Evolutionary conservation across 768 basidiomycete species (phyloP), one percentile per base, ranked within the genome.

Genomic region (Mycena rosella): DNA sequence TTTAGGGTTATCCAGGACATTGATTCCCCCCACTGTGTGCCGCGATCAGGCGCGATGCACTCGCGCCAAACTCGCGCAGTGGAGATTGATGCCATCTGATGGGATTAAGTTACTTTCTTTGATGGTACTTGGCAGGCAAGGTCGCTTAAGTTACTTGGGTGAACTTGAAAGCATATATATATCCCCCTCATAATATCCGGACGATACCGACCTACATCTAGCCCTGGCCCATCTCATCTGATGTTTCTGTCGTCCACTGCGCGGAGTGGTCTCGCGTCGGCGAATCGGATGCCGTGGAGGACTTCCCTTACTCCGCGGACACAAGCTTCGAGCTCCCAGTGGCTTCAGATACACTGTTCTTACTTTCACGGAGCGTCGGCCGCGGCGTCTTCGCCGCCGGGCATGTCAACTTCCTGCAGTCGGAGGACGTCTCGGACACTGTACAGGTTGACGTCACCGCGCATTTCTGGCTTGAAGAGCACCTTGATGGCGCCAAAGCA

Each of bases 391-490:
- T 72, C n/a, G 63, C 72, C 10, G 44, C 70, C 3, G 81, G 81
- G 5, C 48, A 22, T 10, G 65, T 80, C 30, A 65, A 72, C 34
- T 65, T 80, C 30, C 44, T 74, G 30, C 73, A 74, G 18, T 73
- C 70, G 13, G 38, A 54, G 17, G 70, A 66, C 22, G 73, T 71
- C 55, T 60, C 59, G 4, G 67, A 66, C 26, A 67, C 38, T 17
- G 78, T 75, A 6, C 64, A 63, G 9, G 75, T 82, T 22, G 58
- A 65, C 3, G 72, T 81, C 34, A 42, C 63, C 7, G 75, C 78
- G 2, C 59, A 53, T 7, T 79, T 79, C 58, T 67, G 65, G 32
- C 55, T 55, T 3, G 56, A 75, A 22, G 57, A 75, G 15, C 53
- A 72, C 15, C 63, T 75, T 14, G 74, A 78, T 27, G 44, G 58